Evolutionary conservation across 176 grass and related monocot genomes (phyloP).

Genomic region (Tillandsia leiboldiana): DNA sequence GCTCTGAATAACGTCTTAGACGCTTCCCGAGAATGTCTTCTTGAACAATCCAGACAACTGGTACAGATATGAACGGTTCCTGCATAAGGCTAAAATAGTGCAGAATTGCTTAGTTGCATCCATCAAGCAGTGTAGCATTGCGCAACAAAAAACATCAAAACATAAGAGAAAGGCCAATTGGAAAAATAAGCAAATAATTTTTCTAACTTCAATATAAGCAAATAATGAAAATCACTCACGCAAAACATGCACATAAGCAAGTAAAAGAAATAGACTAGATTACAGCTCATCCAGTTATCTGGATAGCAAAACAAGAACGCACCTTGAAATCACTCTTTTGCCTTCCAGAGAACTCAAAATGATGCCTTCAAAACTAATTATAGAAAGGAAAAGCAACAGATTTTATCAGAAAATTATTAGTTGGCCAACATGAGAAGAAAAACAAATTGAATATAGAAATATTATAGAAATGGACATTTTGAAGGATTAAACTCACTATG

Average conservation of each 20-base stretch:
- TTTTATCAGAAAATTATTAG: not conserved
- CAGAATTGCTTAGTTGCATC: constrained; percentile 36
- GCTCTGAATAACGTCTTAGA: constrained; percentile 34
- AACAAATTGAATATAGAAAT: constrained; percentile 15
- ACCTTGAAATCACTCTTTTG: constrained; percentile 64
- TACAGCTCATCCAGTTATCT: not conserved
- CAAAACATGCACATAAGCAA: too few species aligned
- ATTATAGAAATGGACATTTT: not conserved
- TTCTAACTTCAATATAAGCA: too few species aligned
- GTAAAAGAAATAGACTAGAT: constrained; percentile 7
- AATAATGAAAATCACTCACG: too few species aligned
- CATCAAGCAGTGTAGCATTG: constrained; percentile 18
- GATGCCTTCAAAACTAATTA: constrained; percentile 55
- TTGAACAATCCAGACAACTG: constrained; percentile 87
- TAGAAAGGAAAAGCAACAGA: constrained; percentile 22
- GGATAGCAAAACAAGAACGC: constrained; percentile 18
- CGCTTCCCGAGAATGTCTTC: constrained; percentile 68
- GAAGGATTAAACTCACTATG: constrained; percentile 43
- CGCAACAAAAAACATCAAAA: constrained; percentile 4
- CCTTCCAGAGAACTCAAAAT: constrained; percentile 74
- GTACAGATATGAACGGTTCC: constrained; percentile 74
- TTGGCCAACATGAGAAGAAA: not conserved
- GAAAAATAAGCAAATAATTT: too few species aligned
- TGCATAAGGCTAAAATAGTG: constrained; percentile 82
- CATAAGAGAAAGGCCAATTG: not conserved